Evolutionary conservation across 306 rosid genomes (phyloP).

Genomic region (Acmispon strigosus): DNA sequence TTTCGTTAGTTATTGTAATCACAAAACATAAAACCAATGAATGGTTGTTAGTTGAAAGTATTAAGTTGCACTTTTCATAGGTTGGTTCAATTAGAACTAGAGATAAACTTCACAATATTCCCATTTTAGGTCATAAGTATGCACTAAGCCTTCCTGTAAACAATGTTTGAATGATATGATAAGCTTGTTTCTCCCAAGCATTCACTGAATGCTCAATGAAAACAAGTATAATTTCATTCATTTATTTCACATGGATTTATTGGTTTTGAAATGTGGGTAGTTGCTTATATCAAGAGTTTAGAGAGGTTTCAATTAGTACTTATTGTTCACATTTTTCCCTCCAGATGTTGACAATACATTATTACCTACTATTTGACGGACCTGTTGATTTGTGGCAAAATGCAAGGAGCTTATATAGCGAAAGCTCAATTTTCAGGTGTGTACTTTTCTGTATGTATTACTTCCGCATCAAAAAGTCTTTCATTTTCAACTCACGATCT

Average conservation of each 20-base stretch:
- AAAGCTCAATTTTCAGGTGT: slow-evolving; percentile 76
- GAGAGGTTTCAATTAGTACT: slow-evolving; percentile 1
- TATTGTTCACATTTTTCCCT: slow-evolving; percentile 1
- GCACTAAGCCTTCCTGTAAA: not conserved
- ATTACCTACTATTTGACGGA: slow-evolving; percentile 83
- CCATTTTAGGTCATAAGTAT: not conserved
- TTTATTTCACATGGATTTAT: not conserved
- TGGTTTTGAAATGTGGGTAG: not conserved
- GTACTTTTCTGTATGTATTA: not conserved
- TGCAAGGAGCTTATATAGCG: slow-evolving; percentile 50
- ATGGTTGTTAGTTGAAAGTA: not conserved
- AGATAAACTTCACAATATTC: not conserved
- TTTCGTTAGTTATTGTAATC: not conserved
- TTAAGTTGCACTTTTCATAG: not conserved
- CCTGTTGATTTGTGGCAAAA: slow-evolving; percentile 83
- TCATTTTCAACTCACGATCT: not conserved
- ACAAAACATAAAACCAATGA: not conserved
- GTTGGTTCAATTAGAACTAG: not conserved
- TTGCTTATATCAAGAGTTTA: not conserved
- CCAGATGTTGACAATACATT: slow-evolving; percentile 93
- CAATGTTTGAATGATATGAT: not conserved
- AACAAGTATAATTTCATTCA: not conserved
- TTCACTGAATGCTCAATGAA: not conserved
- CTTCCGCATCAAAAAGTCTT: not conserved
- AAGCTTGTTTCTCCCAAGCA: not conserved